Base-by-base conservation (phyloP, 1,139 yeast species). In the Blastobotrys arbuscula region DNA sequence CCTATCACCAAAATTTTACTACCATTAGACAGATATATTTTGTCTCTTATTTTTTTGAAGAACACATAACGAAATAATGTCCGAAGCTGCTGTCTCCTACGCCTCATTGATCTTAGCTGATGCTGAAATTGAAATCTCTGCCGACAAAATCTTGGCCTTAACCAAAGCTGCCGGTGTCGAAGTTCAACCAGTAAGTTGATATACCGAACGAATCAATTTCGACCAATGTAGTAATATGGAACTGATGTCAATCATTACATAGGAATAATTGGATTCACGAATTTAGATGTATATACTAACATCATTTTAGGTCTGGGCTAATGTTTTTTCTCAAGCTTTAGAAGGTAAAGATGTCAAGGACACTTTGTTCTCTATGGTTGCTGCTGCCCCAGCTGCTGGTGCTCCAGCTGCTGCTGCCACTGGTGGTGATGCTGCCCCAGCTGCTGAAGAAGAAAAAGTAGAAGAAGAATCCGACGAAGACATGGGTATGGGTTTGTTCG, bases 81-180 rank as follows among this genome's bases (percentile, higher is more conserved):
- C 68, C 49, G 71, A 68, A 58, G 66, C 69, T 58, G 67, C 68
- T 56, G 69, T 67, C 54, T 68, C 68, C 55, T 57, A 64, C 70
- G 97, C 97, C 74, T 94, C 98, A 73, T 85, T 90, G 76, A 89
- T 90, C 80, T 81, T 90, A 76, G 96, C 97, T 65, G 97, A 90
- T 76, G 87, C 96, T 68, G 97, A 89, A 70, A 78, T 88, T 71
- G 97, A 88, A 75, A 81, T 90, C 82, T 75, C 97, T 68, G 73
- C 96, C 68, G 96, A 89, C 75, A 89, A 89, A 83, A 80, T 92
- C 71, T 72, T 78, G 70, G 75, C 96, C 65, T 74, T 88, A 73
- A 75, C 89, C 75, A 76, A 82, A 73, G 90, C 96, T 65, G 96
- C 96, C 67, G 90, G 92, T 75, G 88, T 92, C 66, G 72, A 78